Conservation (phyloP, 306 rosid species). For the Cercis canadensis region DNA sequence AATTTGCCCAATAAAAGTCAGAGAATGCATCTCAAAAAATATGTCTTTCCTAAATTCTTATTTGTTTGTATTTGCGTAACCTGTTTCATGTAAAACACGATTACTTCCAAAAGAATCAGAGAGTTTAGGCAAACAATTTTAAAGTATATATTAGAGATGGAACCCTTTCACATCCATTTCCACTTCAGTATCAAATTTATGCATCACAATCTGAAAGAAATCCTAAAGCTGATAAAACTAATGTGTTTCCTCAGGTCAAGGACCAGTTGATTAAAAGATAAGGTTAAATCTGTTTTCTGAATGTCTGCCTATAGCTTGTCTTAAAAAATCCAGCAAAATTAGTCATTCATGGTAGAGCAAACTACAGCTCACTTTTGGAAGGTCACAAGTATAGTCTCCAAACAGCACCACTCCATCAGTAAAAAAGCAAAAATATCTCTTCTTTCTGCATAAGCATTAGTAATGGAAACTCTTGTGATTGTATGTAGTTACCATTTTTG, state of each 20-base stretch:
- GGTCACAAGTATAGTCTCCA: background rate
- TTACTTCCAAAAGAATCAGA: background rate
- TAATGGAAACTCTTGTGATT: conserved; percentile 18
- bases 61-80: conserved; percentile 2
- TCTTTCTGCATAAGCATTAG: conserved; percentile 19
- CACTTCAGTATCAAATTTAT: conserved; percentile 19
- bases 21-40: too few relatives aligned
- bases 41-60: conserved; percentile 4
- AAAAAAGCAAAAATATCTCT: background rate
- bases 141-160: conserved; percentile 16
- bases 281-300: conserved; percentile 11
- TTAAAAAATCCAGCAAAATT: conserved; percentile 17
- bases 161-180: conserved; percentile 19
- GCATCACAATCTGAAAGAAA: background rate
- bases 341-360: too few relatives aligned
- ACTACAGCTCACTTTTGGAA: background rate
- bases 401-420: background rate
- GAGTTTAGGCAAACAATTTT: background rate
- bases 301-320: conserved; percentile 12
- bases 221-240: conserved; percentile 21
- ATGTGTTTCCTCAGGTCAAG: conserved; percentile 5
- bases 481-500: conserved; percentile 74
- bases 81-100: conserved; percentile 13
- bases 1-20: conserved; percentile 26
- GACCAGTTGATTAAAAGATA: conserved; percentile 2